Evolutionary conservation across 2,329 filamentous ascomycete genomes (phyloP).

Genomic region (Botryosphaeria dothidea): DNA sequence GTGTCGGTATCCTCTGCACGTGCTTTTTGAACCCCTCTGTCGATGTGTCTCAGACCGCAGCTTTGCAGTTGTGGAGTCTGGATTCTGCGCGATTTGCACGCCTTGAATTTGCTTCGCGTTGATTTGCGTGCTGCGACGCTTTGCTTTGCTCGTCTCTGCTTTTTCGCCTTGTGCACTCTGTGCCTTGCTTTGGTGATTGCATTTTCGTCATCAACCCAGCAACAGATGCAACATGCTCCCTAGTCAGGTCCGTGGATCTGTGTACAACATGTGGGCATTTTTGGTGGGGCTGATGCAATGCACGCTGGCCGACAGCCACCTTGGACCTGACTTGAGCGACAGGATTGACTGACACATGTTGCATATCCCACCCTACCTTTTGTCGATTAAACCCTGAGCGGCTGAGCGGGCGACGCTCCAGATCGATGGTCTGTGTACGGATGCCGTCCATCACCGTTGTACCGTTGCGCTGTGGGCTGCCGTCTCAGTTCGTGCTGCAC

Average conservation of each 20-base stretch:
- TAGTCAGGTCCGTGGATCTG: not conserved
- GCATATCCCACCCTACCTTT: not conserved
- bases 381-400: conserved; percentile 2
- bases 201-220: not conserved
- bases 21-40: not conserved
- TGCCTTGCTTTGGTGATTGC: not conserved
- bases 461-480: not conserved
- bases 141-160: not conserved
- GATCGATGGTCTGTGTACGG: conserved; percentile 9
- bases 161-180: not conserved
- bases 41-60: not conserved
- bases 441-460: not conserved
- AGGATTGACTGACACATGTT: conserved; percentile 4
- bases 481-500: not conserved
- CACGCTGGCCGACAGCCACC: not conserved
- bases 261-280: not conserved
- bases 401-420: conserved; percentile 2
- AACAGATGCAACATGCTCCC: not conserved
- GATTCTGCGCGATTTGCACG: not conserved
- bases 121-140: not conserved
- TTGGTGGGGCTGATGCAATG: conserved; percentile 1
- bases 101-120: not conserved
- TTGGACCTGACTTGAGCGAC: conserved; percentile 1
- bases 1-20: not conserved
- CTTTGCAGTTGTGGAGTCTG: conserved; percentile 2